These are phyloP conservation scores for Colletotrichum chlorophyti DNA, from an alignment of 2,329 filamentous ascomycete genomes.

Conservation along the genomic window DNA sequence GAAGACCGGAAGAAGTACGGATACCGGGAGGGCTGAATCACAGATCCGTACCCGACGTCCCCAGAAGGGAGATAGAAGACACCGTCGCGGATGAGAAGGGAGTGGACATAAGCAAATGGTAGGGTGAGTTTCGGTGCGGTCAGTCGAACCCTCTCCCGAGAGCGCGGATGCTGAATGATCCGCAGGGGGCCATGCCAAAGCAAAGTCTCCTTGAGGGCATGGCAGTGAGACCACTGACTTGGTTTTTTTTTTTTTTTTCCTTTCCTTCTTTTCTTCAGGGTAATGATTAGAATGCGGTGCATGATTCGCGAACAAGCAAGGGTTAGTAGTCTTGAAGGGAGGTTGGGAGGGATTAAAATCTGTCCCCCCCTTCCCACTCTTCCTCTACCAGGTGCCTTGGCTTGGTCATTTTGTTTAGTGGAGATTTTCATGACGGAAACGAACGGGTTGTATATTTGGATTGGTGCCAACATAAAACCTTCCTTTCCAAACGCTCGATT, in stretches of 20 bases:
- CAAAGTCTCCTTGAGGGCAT: neutral
- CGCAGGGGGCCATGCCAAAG: neutral
- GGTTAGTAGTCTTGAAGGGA: neutral
- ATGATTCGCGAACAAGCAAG: neutral
- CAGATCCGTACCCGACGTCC: neutral
- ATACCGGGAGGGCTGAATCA: neutral
- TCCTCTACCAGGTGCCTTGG: too few relatives aligned
- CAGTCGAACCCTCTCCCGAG: neutral
- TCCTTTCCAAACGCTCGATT: too few relatives aligned
- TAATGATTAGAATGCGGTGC: neutral
- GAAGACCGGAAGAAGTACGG: too few relatives aligned
- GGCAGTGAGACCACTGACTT: too few relatives aligned
- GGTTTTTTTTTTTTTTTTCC: too few relatives aligned
- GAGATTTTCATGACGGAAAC: too few relatives aligned
- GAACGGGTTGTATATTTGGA: too few relatives aligned
- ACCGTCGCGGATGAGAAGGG: neutral
- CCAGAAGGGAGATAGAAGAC: neutral
- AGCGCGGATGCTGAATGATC: constrained; percentile 6
- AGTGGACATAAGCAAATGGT: neutral
- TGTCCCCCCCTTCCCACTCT: too few relatives aligned
- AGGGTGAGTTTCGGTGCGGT: neutral
- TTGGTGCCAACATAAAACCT: too few relatives aligned
- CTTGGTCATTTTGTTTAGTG: too few relatives aligned
- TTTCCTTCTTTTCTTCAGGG: neutral
- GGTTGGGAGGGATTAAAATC: too few relatives aligned